Conservation (phyloP, 352 stramenopile species). For the Blastocystis sp. region DNA sequence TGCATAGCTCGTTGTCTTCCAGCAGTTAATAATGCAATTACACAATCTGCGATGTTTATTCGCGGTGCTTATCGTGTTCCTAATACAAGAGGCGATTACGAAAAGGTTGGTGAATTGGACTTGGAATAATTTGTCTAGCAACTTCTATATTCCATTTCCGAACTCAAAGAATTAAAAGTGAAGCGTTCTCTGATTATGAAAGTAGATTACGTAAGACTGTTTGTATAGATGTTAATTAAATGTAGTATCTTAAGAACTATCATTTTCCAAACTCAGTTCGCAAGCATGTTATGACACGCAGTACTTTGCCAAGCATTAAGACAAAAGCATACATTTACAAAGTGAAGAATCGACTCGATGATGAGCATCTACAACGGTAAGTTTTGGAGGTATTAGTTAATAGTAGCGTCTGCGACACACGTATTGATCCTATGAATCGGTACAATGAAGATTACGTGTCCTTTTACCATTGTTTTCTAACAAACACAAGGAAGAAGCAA, state of each 20-base stretch:
- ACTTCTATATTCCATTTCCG: background rate
- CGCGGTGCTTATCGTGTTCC: constrained; percentile 8
- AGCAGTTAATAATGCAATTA: background rate
- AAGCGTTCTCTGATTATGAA: constrained; percentile 4
- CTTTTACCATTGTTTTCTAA: background rate
- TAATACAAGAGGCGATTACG: background rate
- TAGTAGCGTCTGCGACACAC: constrained; percentile 19
- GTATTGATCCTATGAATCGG: constrained; percentile 51
- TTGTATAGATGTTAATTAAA: background rate
- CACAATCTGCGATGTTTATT: background rate
- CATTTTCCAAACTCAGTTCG: constrained; percentile 54
- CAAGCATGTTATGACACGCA: constrained; percentile 39
- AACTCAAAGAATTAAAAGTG: constrained; percentile 20
- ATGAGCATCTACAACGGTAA: constrained; percentile 24
- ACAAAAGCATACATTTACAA: constrained; percentile 53
- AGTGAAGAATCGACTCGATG: background rate
- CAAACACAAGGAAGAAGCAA: background rate
- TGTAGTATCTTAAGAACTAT: constrained; percentile 41
- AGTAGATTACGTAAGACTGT: constrained; percentile 1
- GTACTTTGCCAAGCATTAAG: constrained; percentile 41
- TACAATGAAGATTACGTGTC: constrained; percentile 41
- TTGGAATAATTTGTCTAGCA: background rate
- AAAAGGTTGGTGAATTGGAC: background rate
- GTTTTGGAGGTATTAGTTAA: background rate
- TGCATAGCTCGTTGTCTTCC: background rate